Evolutionary conservation across 352 stramenopile genomes (phyloP), one percentile per base, ranked within the genome.

Genomic region (Phytopythium helicoides): DNA sequence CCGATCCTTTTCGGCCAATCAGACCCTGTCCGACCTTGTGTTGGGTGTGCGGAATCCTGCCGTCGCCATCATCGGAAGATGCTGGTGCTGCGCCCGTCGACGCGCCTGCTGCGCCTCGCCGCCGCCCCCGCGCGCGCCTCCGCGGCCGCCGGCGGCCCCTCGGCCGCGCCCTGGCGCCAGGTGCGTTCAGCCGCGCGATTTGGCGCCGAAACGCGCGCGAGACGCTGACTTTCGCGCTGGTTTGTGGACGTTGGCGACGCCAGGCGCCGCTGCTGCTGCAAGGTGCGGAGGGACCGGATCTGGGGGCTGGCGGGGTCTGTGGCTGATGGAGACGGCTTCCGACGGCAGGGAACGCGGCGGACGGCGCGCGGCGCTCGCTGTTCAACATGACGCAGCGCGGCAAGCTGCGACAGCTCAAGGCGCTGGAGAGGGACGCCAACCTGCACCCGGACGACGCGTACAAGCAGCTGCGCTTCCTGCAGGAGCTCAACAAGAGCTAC

Each of bases 401-500:
- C 34, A 89, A 88, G 49, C 79, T 87, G 47, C 89, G 89, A 48
- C 77, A 90, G 28, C 72, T 95, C 44, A 95, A 95, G 74, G 67
- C 66, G 58, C 66, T 95, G 41, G 83, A 95, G 53, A 74, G 93
- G 51, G 71, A 87, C 39, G 86, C 86, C 54, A 94, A 95, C 58
- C 56, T 71, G 47, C 66, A 78, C 25, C 81, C 82, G 0, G 81
- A 92, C 9, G 84, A 95, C 55, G 52, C 83, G 36, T 87, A 73
- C 64, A 68, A 76, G 12, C 86, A 95, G 51, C 59, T 91, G 51
- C 85, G 86, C 21, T 92, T 95, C 52, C 51, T 95, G 37, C 83
- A 93, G 66, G 81, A 91, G 34, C 81, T 95, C 12, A 95, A 95
- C 75, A 88, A 90, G 48, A 81, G 85, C 58, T 90, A 94, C 54